These are phyloP conservation scores for Quillaja saponaria DNA, from an alignment of 306 rosid genomes.

Conservation along the genomic window DNA sequence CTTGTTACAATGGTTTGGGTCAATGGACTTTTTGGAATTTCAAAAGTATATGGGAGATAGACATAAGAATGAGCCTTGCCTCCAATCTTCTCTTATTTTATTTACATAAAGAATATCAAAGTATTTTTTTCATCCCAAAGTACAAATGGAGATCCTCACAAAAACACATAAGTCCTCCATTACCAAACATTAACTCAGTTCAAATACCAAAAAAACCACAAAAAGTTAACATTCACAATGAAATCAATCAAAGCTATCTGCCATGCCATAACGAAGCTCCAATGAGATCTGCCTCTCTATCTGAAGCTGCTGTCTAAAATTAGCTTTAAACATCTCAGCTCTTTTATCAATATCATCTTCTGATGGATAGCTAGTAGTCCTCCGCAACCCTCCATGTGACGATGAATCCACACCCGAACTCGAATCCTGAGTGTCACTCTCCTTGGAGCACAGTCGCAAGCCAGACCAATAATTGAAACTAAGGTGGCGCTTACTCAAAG, in stretches of 20 bases:
- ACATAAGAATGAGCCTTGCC: too few species aligned
- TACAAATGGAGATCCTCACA: slow-evolving; percentile 3
- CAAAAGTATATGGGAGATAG: too few species aligned
- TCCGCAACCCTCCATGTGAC: slow-evolving; percentile 41
- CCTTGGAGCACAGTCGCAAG: slow-evolving; percentile 30
- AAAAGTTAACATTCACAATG: slow-evolving; percentile 20
- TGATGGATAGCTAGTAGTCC: slow-evolving; percentile 56
- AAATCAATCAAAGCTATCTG: slow-evolving; percentile 36
- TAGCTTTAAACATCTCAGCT: slow-evolving; percentile 70
- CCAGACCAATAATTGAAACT: slow-evolving; percentile 68
- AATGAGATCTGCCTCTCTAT: slow-evolving; percentile 76
- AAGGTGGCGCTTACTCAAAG: slow-evolving; percentile 26
- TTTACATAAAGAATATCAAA: too few species aligned
- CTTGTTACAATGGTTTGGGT: too few species aligned
- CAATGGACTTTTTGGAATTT: too few species aligned
- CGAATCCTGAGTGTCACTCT: slow-evolving; percentile 31
- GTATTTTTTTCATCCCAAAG: too few species aligned
- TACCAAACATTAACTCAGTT: not conserved
- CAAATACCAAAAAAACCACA: not conserved
- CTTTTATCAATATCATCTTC: slow-evolving; percentile 73
- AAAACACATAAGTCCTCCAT: slow-evolving; percentile 28
- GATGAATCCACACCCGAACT: slow-evolving; percentile 11
- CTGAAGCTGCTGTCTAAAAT: slow-evolving; percentile 67
- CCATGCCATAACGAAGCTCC: slow-evolving; percentile 55
- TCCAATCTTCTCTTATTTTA: too few species aligned